These are phyloP conservation scores for Phellopilus nigrolimitatus DNA, from an alignment of 1,284 basidiomycete genomes.

Conservation along the genomic window DNA sequence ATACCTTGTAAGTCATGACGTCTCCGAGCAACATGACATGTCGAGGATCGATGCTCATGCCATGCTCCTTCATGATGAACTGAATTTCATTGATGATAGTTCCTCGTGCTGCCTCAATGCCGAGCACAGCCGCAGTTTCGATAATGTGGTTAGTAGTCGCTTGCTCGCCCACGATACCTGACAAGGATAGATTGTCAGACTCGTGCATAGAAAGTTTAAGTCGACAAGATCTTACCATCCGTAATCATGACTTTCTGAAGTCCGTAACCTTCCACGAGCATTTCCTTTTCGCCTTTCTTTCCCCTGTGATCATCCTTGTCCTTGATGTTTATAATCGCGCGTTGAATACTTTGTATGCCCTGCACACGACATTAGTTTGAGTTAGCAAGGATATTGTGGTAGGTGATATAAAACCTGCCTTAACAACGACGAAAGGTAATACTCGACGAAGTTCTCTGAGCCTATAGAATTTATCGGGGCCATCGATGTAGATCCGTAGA, in stretches of 20 bases:
- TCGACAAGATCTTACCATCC: slow-evolving; percentile 59
- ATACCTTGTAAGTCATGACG: slow-evolving; percentile 97
- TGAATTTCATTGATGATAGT: slow-evolving; percentile 98
- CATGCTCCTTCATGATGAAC: slow-evolving; percentile 95
- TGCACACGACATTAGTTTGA: slow-evolving; percentile 29
- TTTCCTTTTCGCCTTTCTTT: slow-evolving; percentile 79
- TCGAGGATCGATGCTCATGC: slow-evolving; percentile 98
- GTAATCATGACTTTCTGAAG: slow-evolving; percentile 96
- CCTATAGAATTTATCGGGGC: slow-evolving; percentile 83
- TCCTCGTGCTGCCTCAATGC: slow-evolving; percentile 93
- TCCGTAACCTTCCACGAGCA: slow-evolving; percentile 97
- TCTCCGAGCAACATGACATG: slow-evolving; percentile 99
- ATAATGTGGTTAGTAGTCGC: slow-evolving; percentile 98
- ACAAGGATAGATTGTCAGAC: not conserved
- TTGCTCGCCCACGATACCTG: slow-evolving; percentile 87
- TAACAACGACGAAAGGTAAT: slow-evolving; percentile 83
- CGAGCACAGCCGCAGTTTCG: slow-evolving; percentile 90
- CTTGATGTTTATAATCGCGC: slow-evolving; percentile 91
- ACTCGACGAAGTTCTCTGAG: slow-evolving; percentile 81
- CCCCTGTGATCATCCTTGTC: slow-evolving; percentile 73
- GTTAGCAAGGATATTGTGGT: not conserved
- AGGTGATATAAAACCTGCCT: slow-evolving; percentile 42
- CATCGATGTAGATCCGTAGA: slow-evolving; percentile 83
- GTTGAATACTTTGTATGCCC: slow-evolving; percentile 82
- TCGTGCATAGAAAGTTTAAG: not conserved